Percentiles rank a stretch among this genome's conserved stretches.
Evolutionary conservation across 83 land plant species (phyloP).

Genomic region (Picea abies): DNA sequence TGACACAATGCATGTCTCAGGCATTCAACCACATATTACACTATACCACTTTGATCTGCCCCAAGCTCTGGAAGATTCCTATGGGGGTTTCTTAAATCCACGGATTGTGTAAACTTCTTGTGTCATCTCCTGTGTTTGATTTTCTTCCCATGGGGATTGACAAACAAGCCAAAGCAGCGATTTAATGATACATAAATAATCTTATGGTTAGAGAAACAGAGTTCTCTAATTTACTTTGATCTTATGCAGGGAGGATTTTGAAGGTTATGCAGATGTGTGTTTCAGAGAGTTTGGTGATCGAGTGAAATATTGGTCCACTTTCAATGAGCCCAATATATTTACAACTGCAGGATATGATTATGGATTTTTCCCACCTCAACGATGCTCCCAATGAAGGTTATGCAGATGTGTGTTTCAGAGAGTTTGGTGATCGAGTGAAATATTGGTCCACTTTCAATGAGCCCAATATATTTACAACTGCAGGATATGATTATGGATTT

Average conservation of each 20-base stretch:
- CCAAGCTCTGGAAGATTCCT: constrained; percentile 52
- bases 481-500: constrained; percentile 26
- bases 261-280: constrained; percentile 40
- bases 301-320: constrained; percentile 44
- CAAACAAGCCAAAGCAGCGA: background rate
- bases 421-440: constrained; percentile 54
- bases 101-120: constrained; percentile 32
- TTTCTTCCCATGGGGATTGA: background rate
- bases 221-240: background rate
- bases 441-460: constrained; percentile 46
- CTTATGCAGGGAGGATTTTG: constrained; percentile 42
- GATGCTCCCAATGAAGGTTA: constrained; percentile 41
- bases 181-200: background rate
- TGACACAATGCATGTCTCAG: constrained; percentile 10
- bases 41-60: constrained; percentile 43
- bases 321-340: constrained; percentile 37
- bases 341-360: constrained; percentile 19
- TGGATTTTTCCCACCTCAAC: constrained; percentile 31
- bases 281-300: constrained; percentile 59
- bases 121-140: background rate
- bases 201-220: background rate
- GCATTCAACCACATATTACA: constrained; percentile 46
- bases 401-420: constrained; percentile 49
- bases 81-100: constrained; percentile 40
- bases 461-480: constrained; percentile 24